Percentiles rank a stretch among this genome's conserved stretches.
phyloP scores from a whole-genome alignment of 148 eudicot genomes.

The Fagopyrum tataricum region DNA sequence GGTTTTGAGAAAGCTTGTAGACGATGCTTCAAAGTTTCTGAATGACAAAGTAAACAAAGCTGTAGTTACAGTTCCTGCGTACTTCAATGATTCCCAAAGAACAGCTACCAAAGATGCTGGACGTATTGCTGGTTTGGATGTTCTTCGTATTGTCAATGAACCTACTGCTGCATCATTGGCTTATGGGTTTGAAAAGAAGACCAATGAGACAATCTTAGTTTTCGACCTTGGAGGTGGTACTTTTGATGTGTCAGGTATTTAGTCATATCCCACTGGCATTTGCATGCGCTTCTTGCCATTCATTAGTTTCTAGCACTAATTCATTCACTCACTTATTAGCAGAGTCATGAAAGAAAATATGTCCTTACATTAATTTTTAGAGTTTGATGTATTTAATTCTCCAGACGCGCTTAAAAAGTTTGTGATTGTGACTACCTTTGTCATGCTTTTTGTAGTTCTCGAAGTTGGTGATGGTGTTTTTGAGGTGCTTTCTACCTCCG shows the following conservation, averaged over 20 bases:
- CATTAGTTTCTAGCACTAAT: not conserved
- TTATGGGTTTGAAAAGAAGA: constrained; percentile 52
- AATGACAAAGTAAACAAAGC: constrained; percentile 20
- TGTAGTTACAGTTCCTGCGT: constrained; percentile 21
- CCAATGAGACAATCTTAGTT: constrained; percentile 43
- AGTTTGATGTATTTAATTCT: not conserved
- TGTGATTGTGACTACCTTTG: not conserved
- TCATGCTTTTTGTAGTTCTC: constrained; percentile 28
- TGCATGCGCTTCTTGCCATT: not conserved
- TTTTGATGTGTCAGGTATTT: constrained; percentile 49
- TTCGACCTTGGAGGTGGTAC: constrained; percentile 56
- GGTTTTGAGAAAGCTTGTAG: constrained; percentile 23
- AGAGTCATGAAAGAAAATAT: not conserved
- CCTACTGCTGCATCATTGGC: constrained; percentile 61
- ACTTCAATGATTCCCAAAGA: constrained; percentile 23
- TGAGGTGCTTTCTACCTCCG: constrained; percentile 52
- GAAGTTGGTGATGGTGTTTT: constrained; percentile 67
- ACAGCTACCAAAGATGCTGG: constrained; percentile 34
- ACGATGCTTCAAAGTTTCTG: constrained; percentile 20
- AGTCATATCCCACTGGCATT: not conserved
- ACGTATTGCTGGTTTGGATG: constrained; percentile 47
- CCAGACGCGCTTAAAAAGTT: not conserved
- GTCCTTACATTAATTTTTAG: not conserved
- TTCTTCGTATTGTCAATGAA: constrained; percentile 45
- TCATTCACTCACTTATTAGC: not conserved